Evolutionary conservation across 371 early-diverging fungal species (phyloP), one percentile per base, ranked within the genome.

Genomic region (Rhizopus stolonifer): DNA sequence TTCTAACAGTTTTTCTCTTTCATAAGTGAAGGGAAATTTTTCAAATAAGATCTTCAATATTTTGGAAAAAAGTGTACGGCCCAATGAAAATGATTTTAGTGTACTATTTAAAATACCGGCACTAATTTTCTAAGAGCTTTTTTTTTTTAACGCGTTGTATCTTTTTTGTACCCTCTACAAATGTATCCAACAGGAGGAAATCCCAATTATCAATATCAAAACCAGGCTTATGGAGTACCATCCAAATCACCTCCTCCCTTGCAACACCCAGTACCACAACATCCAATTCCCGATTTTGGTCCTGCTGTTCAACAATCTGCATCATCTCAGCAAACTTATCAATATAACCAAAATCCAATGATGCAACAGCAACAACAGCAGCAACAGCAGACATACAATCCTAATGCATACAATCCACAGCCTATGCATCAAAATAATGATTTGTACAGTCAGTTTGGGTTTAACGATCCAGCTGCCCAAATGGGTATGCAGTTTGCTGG

Each of bases 401-500:
- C 70, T 17, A 69, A 64, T 46, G 70, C 74, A 17, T 75, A 77
- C 51, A 69, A 69, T 4, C 70, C 74, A 48, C 69, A 72, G 23
- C 50, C 54, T 49, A 43, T 45, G 26, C 47, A 46, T 18, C 59
- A 40, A 36, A 22, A 29, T 24, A 52, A 51, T 36, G 67, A 69
- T 43, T 64, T 81, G 15, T 81, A 83, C 54, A 65, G 69, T n/a
- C 72, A 78, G 48, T 79, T 82, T 54, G 70, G 70, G 0, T 71
- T 80, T 46, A 82, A 79, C 56, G 88, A 88, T 60, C 92, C 91
- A 25, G 89, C 96, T 11, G 88, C 92, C 15, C 96, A 97, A 66
- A 73, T 99, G 67, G 97, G 98, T 8, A 88, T 97, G 88, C 95
- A 97, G 64, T 86, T 99, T 65, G 96, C 95, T 21, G 86, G 86